A percentile compares a stretch with the other conserved stretches of the same genome.
phyloP scores from a whole-genome alignment of 257 asterid genomes.

The Nicotiana obtusifolia region DNA sequence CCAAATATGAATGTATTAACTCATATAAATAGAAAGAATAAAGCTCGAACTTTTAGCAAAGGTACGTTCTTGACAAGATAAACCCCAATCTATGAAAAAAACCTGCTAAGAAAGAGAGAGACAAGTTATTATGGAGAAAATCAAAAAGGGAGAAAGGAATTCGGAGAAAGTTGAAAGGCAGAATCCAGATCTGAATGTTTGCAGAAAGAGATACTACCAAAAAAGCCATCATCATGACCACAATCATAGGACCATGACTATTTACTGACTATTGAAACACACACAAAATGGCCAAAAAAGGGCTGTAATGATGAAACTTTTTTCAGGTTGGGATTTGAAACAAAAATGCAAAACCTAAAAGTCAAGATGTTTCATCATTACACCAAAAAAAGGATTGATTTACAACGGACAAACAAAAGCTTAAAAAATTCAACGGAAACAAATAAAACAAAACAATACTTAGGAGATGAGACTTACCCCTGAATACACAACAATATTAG shows the following conservation, averaged over 20 bases:
- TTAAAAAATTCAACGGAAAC: neutral
- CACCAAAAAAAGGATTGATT: constrained; percentile 22
- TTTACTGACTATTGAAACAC: constrained; percentile 16
- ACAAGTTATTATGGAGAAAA: neutral
- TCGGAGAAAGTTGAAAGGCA: neutral
- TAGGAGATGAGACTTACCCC: neutral
- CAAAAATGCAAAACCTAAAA: neutral
- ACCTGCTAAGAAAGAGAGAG: neutral
- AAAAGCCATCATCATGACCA: constrained; percentile 14
- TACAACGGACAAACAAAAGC: neutral
- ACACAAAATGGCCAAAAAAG: constrained; percentile 24
- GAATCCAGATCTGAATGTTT: constrained; percentile 20
- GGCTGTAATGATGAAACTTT: constrained; percentile 32
- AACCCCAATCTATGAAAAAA: neutral
- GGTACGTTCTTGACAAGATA: too few relatives aligned
- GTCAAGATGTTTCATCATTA: constrained; percentile 53
- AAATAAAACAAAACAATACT: neutral
- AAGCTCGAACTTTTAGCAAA: too few relatives aligned
- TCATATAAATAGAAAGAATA: too few relatives aligned
- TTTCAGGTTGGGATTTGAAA: constrained; percentile 5
- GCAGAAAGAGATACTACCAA: constrained; percentile 20
- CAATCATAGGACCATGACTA: constrained; percentile 8
- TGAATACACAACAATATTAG: neutral
- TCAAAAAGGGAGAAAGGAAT: neutral
- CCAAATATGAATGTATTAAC: too few relatives aligned